phyloP scores from a whole-genome alignment of 192 early-diverging fungal species.

The Glomus cerebriforme region DNA sequence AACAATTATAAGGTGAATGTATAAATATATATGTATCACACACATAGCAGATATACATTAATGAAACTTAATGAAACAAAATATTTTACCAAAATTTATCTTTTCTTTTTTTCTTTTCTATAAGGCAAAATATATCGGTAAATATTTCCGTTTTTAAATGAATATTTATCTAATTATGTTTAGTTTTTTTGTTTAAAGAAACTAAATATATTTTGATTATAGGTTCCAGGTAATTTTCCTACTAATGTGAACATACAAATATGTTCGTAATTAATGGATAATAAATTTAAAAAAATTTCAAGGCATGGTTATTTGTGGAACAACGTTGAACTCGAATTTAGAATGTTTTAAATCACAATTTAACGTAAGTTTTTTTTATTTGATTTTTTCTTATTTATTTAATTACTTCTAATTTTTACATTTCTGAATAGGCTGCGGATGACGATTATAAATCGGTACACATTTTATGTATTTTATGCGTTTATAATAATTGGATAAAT shows the following conservation, averaged over 20 bases:
- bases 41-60: neutral
- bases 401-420: neutral
- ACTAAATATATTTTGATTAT: no score
- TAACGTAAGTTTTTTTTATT: neutral
- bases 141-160: neutral
- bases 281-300: neutral
- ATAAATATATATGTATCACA: no score
- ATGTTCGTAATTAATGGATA: neutral
- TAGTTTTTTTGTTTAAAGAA: no score
- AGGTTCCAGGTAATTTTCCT: neutral
- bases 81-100: neutral
- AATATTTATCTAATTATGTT: no score
- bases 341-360: neutral
- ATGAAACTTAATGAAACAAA: neutral
- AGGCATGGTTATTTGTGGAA: neutral
- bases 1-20: neutral
- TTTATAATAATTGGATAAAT: no score
- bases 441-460: slow-evolving; percentile 15
- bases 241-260: neutral
- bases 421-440: slow-evolving; percentile 25
- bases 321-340: neutral
- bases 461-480: no score
- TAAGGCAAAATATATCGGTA: neutral
- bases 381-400: no score
- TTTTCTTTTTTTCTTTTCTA: no score